Base-by-base conservation (phyloP, 192 early-diverging fungal species). In the Paraglomus occultum region DNA sequence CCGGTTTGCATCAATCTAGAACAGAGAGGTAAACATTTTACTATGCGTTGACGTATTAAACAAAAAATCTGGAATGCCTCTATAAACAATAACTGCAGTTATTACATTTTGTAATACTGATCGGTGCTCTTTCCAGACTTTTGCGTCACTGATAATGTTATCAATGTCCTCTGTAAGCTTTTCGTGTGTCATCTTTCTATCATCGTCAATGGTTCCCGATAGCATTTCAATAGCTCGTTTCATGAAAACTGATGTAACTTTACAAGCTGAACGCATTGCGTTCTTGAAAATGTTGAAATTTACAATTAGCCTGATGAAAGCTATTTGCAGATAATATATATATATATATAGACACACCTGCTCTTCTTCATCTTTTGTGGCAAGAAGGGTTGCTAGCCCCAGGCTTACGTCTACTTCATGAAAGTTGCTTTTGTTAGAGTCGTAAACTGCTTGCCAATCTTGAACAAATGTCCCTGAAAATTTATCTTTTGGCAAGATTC, bases 291-390 rank as follows among this genome's bases (percentile, higher is more conserved):
- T 44, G 38, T 9, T 11, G 43, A 51, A 11, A 51, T 39, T 64
- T 22, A 46, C 60, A 38, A 50, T 42, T 22, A 71, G 15, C 10
- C 17, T 55, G 17, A 47, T 47, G 2, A 14, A n/a, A 42, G 17
- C 12, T 57, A 67, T 38, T 39, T 48, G 14, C 42, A 43, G 62
- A 20, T 43, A 23, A 53, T 38, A 45, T 22, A 8, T 15, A 42
- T n/a, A 51, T 31, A 50, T 46, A 7, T n/a, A n/a, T n/a, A 53
- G 15, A 72, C 72, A 67, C 82, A 92, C 90, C 51, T 94, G 68
- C 75, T 96, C 95, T 53, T 90, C 88, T n/a, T 91, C 90, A 73
- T 98, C 96, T 74, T 99, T 99, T 46, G 87, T 82, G 5, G 92
- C 89, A 71, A 98, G 82, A 23, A 89, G 74, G 12, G 80, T 71